Base-by-base conservation (phyloP, 352 stramenopile species). In the Pythium insidiosum region DNA sequence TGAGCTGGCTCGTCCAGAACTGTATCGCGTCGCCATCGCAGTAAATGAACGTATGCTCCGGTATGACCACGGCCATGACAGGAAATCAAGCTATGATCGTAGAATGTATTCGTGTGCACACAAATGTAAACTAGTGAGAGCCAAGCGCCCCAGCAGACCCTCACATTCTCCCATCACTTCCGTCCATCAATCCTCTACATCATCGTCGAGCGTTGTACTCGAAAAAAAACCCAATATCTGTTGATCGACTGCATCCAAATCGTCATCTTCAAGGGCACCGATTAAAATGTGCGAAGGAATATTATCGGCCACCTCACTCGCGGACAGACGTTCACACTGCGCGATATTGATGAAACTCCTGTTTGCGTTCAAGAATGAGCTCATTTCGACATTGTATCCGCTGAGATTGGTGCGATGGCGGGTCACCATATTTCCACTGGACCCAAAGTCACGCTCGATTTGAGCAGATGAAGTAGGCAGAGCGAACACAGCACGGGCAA, bases 401-500 rank as follows among this genome's bases (percentile, higher is more conserved):
- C 22, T 3, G 13, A 54, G 16, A 9, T 12, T 30, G 2, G 3
- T 13, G 3, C 38, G 47, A 4, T 37, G 38, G 3, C 0, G 26
- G 3, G 16, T 35, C 1, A 47, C 29, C 37, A 54, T 41, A 5
- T 11, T 5, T 1, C 38, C 38, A 23, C 38, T 29, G 5, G 37
- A 5, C n/a, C 30, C 43, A 19, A 54, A 47, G 31, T 54, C 47
- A 5, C 38, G 47, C n/a, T 54, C 47, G 20, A 54, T 47, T 16
- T 54, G 38, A 1, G 47, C 38, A 3, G 47, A 47, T 16, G 47
- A 54, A 10, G 16, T 29, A 11, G 47, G 38, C 0, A 47, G 3
- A n/a, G 47, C 28, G 24, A 43, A 47, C 1, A 54, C 1, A 2
- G 47, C 22, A 12, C 47, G 38, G 1, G 18, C 38, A 21, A 54